Conservation (phyloP, 768 basidiomycete species). For the Obba rivulosa region DNA sequence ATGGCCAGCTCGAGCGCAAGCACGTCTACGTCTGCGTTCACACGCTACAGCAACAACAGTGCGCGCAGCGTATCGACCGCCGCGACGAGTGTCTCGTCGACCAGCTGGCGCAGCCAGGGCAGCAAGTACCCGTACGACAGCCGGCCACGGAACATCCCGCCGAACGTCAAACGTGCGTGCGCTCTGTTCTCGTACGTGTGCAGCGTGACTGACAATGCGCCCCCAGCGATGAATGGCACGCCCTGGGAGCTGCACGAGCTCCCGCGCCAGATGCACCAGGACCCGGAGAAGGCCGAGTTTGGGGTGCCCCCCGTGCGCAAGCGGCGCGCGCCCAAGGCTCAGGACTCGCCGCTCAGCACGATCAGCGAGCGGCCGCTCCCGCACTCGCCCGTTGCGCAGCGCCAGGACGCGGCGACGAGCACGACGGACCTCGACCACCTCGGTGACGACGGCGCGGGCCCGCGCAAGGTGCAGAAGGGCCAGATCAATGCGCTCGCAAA, state of each 20-base stretch:
- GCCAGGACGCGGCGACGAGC: constrained; percentile 64
- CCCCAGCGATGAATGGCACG: constrained; percentile 66
- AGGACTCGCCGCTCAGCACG: constrained; percentile 65
- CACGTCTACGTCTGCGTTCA: constrained; percentile 56
- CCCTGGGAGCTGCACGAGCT: constrained; percentile 71
- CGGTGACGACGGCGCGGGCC: constrained; percentile 35
- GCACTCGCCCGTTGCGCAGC: constrained; percentile 39
- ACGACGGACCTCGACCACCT: constrained; percentile 56
- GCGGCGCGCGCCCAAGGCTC: constrained; percentile 48
- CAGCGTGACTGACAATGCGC: constrained; percentile 5
- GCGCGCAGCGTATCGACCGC: constrained; percentile 70
- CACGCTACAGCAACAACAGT: constrained; percentile 69
- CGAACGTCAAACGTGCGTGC: constrained; percentile 78
- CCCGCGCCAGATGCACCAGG: constrained; percentile 58
- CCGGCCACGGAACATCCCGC: constrained; percentile 17
- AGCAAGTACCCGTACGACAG: constrained; percentile 14
- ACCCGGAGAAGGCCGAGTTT: constrained; percentile 48
- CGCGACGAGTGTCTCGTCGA: constrained; percentile 73
- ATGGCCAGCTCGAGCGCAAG: constrained; percentile 48
- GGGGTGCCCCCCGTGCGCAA: constrained; percentile 52
- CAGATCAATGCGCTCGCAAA: constrained; percentile 89
- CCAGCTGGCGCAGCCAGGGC: constrained; percentile 56
- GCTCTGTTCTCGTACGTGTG: not conserved
- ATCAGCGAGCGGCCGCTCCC: constrained; percentile 62
- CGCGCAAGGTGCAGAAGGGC: constrained; percentile 81